Conservation (phyloP, 768 basidiomycete genomes). For the Myochromella boudieri region DNA sequence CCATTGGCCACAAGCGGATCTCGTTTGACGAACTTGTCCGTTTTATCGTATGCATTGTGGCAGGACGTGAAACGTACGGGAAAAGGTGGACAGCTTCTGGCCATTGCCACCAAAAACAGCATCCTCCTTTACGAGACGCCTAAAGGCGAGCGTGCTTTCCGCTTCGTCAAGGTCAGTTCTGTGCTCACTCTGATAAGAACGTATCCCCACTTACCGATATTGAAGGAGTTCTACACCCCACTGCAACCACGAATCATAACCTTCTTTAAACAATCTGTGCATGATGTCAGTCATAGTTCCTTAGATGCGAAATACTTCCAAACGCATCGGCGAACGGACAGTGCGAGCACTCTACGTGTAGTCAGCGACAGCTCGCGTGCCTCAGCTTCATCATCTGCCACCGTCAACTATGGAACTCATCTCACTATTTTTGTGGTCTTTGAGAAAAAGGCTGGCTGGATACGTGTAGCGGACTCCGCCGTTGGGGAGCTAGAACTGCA, state of each 20-base stretch:
- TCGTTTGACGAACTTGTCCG: conserved; percentile 54
- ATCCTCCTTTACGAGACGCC: conserved; percentile 82
- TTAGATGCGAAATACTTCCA: conserved; percentile 37
- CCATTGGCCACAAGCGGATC: conserved; percentile 72
- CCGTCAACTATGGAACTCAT: conserved; percentile 62
- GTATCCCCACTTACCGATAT: conserved; percentile 2
- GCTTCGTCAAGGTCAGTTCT: conserved; percentile 68
- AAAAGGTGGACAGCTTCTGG: conserved; percentile 56
- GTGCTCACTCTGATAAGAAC: background rate
- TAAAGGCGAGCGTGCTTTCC: conserved; percentile 78
- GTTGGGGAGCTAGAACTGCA: conserved; percentile 76
- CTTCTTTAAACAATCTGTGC: conserved; percentile 70
- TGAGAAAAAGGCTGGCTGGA: conserved; percentile 86
- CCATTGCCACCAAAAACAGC: conserved; percentile 71
- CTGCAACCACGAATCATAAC: conserved; percentile 60
- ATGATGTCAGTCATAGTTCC: conserved; percentile 45
- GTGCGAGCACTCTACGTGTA: conserved; percentile 36
- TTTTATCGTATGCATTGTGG: conserved; percentile 71
- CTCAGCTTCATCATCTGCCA: conserved; percentile 27
- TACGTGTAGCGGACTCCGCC: conserved; percentile 77
- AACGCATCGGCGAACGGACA: conserved; percentile 43
- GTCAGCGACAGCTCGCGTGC: conserved; percentile 26
- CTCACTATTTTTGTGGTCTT: conserved; percentile 81
- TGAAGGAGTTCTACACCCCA: conserved; percentile 83
- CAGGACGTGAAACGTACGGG: conserved; percentile 50